A percentile compares a stretch with the other conserved stretches of the same genome.
Evolutionary conservation across 495 filamentous ascomycete genomes (phyloP).

Genomic region (Cercophora sp.): DNA sequence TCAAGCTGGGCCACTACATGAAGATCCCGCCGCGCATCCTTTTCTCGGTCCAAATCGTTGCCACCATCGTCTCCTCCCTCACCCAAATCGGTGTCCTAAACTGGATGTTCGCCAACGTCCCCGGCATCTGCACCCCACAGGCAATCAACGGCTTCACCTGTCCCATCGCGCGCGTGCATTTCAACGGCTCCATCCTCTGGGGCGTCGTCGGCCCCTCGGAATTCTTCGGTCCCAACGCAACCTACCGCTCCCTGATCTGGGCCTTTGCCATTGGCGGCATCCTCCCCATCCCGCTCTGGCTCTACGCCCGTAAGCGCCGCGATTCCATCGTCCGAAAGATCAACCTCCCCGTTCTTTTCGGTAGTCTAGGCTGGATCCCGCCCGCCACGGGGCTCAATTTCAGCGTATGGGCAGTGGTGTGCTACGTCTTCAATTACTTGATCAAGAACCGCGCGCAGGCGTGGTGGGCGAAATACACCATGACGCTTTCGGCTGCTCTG

Average conservation of each 20-base stretch:
- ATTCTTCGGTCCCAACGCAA: conserved; percentile 70
- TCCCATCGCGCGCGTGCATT: conserved; percentile 82
- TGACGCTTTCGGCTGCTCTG: conserved; percentile 77
- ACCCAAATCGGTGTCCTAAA: conserved; percentile 81
- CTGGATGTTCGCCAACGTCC: conserved; percentile 82
- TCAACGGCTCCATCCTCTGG: conserved; percentile 87
- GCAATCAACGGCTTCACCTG: conserved; percentile 85
- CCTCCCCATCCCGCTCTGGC: conserved; percentile 64
- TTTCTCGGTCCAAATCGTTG: conserved; percentile 76
- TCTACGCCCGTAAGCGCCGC: conserved; percentile 48
- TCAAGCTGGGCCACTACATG: conserved; percentile 91
- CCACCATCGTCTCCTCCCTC: conserved; percentile 71
- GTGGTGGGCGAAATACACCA: conserved; percentile 90
- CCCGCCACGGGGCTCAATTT: conserved; percentile 84
- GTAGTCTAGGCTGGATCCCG: conserved; percentile 73
- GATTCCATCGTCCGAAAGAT: conserved; percentile 57
- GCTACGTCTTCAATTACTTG: conserved; percentile 74
- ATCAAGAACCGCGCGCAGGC: conserved; percentile 59
- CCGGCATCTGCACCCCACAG: conserved; percentile 68
- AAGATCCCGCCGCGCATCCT: conserved; percentile 82
- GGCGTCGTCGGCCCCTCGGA: conserved; percentile 74
- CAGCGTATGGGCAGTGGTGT: conserved; percentile 75
- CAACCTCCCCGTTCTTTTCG: conserved; percentile 69
- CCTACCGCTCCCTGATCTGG: conserved; percentile 69
- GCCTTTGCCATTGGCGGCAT: conserved; percentile 72